Percentiles rank a stretch among this genome's conserved stretches.
These are phyloP conservation scores for Trametes cinnabarina DNA, from an alignment of 768 basidiomycete genomes.

Conservation along the genomic window DNA sequence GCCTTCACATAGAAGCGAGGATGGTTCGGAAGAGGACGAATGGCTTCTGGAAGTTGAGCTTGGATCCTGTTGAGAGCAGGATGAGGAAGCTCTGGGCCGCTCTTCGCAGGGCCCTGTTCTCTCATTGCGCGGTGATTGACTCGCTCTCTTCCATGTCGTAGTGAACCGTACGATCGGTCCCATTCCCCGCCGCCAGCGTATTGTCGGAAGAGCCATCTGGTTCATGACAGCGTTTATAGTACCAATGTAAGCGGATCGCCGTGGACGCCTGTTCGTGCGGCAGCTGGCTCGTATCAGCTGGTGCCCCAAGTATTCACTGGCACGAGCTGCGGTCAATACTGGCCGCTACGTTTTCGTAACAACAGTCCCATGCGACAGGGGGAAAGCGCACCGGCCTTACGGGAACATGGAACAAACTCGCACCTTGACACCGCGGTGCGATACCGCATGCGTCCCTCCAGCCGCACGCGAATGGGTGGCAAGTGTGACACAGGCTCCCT, in stretches of 20 bases:
- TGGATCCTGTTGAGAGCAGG: not conserved
- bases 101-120: not conserved
- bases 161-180: not conserved
- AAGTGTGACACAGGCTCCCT: conserved; percentile 10
- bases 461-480: conserved; percentile 4
- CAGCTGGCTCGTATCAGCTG: not conserved
- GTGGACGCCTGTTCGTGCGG: not conserved
- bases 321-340: not conserved
- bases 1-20: not conserved
- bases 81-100: not conserved
- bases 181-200: not conserved
- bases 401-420: not conserved
- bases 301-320: not conserved
- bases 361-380: not conserved
- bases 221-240: too few relatives aligned
- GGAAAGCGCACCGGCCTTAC: not conserved
- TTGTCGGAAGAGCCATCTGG: too few relatives aligned
- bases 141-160: conserved; percentile 2
- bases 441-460: not conserved
- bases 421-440: not conserved
- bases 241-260: too few relatives aligned
- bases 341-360: not conserved
- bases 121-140: conserved; percentile 11
- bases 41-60: not conserved
- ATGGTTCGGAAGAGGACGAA: not conserved